phyloP scores from a whole-genome alignment of 2,329 filamentous ascomycete genomes.

The Epichloe gansuensis region DNA sequence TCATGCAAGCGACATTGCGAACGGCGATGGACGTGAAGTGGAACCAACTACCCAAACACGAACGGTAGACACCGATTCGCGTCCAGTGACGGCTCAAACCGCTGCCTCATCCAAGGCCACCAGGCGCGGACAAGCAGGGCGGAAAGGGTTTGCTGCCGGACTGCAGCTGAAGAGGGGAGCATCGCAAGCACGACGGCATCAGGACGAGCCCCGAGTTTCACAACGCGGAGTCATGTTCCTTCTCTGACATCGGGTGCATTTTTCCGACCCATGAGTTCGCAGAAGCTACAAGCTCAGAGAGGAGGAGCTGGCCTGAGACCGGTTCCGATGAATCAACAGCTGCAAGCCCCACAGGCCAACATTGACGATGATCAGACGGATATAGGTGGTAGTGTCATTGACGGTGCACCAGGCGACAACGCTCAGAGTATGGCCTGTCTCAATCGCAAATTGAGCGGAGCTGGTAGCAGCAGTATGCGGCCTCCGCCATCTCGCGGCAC shows the following conservation, averaged over 20 bases:
- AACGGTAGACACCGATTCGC: slow-evolving; percentile 33
- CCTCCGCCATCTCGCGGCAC: slow-evolving; percentile 66
- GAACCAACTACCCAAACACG: slow-evolving; percentile 21
- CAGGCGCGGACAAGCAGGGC: slow-evolving; percentile 46
- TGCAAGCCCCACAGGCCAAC: slow-evolving; percentile 14
- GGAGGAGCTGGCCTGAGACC: slow-evolving; percentile 47
- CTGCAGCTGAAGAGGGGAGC: slow-evolving; percentile 33
- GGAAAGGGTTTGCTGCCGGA: slow-evolving; percentile 33
- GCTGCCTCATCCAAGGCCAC: slow-evolving; percentile 27
- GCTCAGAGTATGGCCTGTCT: slow-evolving; percentile 33
- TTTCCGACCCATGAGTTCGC: slow-evolving; percentile 93
- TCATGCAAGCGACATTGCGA: slow-evolving; percentile 54
- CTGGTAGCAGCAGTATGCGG: slow-evolving; percentile 34
- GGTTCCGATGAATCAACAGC: slow-evolving; percentile 27
- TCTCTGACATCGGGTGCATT: slow-evolving; percentile 83
- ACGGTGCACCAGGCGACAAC: slow-evolving; percentile 43
- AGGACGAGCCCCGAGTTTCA: slow-evolving; percentile 41
- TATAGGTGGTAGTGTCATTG: slow-evolving; percentile 29
- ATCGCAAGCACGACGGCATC: slow-evolving; percentile 36
- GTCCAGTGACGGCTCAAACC: slow-evolving; percentile 42
- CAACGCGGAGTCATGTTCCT: slow-evolving; percentile 78
- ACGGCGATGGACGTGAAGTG: slow-evolving; percentile 39
- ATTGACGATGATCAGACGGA: slow-evolving; percentile 30
- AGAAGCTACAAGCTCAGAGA: slow-evolving; percentile 83
- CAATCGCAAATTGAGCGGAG: slow-evolving; percentile 18